These are phyloP conservation scores for Vitis hybrid DNA, from an alignment of 177 flowering plant genomes.

Conservation along the genomic window DNA sequence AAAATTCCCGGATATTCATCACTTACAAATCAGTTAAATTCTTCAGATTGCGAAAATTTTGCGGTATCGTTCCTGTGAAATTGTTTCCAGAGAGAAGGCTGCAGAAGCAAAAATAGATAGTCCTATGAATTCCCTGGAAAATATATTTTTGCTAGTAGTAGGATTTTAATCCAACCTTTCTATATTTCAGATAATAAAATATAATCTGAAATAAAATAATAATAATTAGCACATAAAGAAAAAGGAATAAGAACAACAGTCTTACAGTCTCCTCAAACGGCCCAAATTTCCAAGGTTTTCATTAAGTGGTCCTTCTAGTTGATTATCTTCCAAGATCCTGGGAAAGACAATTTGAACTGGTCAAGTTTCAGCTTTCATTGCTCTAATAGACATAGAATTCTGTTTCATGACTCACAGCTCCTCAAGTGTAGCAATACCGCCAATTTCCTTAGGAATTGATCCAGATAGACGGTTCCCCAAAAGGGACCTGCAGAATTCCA, in stretches of 20 bases:
- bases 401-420: slow-evolving; percentile 53
- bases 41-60: slow-evolving; percentile 45
- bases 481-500: slow-evolving; percentile 39
- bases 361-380: neutral
- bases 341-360: slow-evolving; percentile 8
- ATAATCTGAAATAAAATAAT: neutral
- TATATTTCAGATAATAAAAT: too few relatives aligned
- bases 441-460: slow-evolving; percentile 63
- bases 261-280: slow-evolving; percentile 62
- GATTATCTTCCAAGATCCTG: slow-evolving; percentile 65
- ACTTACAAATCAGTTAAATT: slow-evolving; percentile 78
- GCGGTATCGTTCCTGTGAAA: slow-evolving; percentile 71
- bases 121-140: neutral
- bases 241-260: neutral
- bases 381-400: neutral
- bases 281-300: slow-evolving; percentile 55
- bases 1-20: neutral
- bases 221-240: neutral
- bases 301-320: slow-evolving; percentile 58
- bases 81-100: slow-evolving; percentile 75
- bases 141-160: too few relatives aligned
- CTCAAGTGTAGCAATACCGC: slow-evolving; percentile 51
- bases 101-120: slow-evolving; percentile 17
- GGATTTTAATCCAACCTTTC: too few relatives aligned
- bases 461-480: slow-evolving; percentile 74